These are phyloP conservation scores for Neoboletus magnificus DNA, from an alignment of 768 basidiomycete genomes.

Conservation along the genomic window DNA sequence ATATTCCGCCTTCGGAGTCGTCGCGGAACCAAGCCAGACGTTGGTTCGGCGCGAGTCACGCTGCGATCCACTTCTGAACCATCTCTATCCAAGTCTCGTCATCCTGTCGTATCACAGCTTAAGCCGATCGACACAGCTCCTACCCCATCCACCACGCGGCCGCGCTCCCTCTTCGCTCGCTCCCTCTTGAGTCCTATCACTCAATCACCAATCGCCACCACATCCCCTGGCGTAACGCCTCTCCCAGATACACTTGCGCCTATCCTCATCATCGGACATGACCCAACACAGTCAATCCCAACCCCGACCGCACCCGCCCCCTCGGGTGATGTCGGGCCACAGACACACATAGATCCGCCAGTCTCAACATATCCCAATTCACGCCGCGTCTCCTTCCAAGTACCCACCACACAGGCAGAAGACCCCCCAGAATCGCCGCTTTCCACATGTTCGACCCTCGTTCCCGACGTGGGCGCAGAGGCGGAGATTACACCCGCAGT, in stretches of 20 bases:
- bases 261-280: slow-evolving; percentile 14
- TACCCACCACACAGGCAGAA: not conserved
- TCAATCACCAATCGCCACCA: not conserved
- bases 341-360: not conserved
- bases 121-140: not conserved
- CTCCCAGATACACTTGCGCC: not conserved
- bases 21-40: not conserved
- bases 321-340: not conserved
- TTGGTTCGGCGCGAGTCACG: not conserved
- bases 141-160: not conserved
- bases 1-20: slow-evolving; percentile 17
- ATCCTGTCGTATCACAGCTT: not conserved
- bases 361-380: not conserved
- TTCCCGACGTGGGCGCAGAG: not conserved
- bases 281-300: not conserved
- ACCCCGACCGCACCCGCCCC: not conserved
- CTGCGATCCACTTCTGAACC: not conserved
- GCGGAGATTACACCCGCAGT: not conserved
- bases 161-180: not conserved
- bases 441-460: slow-evolving; percentile 17
- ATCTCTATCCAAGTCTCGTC: not conserved
- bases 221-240: not conserved
- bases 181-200: not conserved
- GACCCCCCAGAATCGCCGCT: not conserved
- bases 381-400: slow-evolving; percentile 10